A percentile compares a stretch with the other conserved stretches of the same genome.
Conservation (phyloP, 1,139 yeast species). For the Yarrowia galli region DNA sequence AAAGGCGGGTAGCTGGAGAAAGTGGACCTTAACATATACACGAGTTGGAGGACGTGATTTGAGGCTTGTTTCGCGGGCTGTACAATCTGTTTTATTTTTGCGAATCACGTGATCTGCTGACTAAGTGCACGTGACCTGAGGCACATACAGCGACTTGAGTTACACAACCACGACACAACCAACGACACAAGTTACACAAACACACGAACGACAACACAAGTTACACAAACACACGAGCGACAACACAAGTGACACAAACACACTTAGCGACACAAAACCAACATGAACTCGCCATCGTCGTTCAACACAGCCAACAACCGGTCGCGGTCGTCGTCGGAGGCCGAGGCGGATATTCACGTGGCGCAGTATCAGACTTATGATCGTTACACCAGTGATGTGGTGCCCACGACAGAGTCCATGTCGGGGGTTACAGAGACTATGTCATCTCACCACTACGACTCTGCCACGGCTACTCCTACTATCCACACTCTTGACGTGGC, state of each 20-base stretch:
- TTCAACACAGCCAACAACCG: constrained; percentile 32
- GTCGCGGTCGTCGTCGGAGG: constrained; percentile 24
- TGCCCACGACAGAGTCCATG: background rate
- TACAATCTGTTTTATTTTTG: no score
- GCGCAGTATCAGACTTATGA: constrained; percentile 9
- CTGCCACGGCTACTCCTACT: constrained; percentile 19
- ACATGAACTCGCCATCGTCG: constrained; percentile 25
- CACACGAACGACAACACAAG: background rate
- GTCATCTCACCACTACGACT: background rate
- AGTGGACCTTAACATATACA: background rate
- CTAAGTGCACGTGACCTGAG: no score
- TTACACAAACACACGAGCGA: background rate
- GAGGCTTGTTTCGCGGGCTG: background rate
- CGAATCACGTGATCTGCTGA: no score
- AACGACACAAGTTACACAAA: background rate
- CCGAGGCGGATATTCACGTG: constrained; percentile 17
- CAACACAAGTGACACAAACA: background rate
- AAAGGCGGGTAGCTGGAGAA: background rate
- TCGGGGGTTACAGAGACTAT: no score
- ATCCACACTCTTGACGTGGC: background rate
- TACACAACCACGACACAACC: background rate
- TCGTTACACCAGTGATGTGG: background rate
- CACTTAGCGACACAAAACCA: background rate
- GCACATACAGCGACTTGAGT: background rate
- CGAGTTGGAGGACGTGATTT: background rate